phyloP scores from a whole-genome alignment of 2,329 filamentous ascomycete genomes.

The Fusarium pseudograminearum region DNA sequence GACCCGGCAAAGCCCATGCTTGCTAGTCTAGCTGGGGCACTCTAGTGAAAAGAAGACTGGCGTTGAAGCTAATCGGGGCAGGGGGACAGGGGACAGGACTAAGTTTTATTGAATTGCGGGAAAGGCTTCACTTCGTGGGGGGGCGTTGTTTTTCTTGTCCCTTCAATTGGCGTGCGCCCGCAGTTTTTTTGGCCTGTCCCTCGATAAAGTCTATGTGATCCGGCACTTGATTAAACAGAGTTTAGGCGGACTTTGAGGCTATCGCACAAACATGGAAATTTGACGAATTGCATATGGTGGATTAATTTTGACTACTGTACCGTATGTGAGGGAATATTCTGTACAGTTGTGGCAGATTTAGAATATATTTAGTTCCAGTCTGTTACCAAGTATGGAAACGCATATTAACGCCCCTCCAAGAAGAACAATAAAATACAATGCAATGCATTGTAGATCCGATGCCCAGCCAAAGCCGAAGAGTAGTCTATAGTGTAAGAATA shows the following conservation, averaged over 20 bases:
- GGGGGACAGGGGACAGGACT: background rate
- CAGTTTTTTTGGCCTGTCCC: background rate
- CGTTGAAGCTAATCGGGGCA: slow-evolving; percentile 1
- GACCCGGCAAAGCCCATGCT: background rate
- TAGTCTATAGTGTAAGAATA: background rate
- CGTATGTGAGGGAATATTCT: slow-evolving; percentile 2
- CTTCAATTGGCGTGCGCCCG: background rate
- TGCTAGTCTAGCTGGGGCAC: too few relatives aligned
- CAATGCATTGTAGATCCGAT: slow-evolving; percentile 14
- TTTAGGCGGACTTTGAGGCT: slow-evolving; percentile 6
- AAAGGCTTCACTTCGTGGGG: slow-evolving; percentile 23
- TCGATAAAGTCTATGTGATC: background rate
- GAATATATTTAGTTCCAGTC: background rate
- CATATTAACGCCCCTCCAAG: background rate
- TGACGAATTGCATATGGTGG: background rate
- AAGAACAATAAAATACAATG: background rate
- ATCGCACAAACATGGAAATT: background rate
- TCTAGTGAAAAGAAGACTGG: background rate
- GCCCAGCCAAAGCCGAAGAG: background rate
- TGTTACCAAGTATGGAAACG: background rate
- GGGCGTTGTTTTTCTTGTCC: background rate
- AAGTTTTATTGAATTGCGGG: slow-evolving; percentile 13
- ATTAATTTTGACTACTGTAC: background rate
- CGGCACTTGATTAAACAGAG: slow-evolving; percentile 23
- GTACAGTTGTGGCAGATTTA: background rate